A percentile compares a stretch with the other conserved stretches of the same genome.
Conservation (phyloP, 2,329 filamentous ascomycete species). For the Aspergillus sp. region DNA sequence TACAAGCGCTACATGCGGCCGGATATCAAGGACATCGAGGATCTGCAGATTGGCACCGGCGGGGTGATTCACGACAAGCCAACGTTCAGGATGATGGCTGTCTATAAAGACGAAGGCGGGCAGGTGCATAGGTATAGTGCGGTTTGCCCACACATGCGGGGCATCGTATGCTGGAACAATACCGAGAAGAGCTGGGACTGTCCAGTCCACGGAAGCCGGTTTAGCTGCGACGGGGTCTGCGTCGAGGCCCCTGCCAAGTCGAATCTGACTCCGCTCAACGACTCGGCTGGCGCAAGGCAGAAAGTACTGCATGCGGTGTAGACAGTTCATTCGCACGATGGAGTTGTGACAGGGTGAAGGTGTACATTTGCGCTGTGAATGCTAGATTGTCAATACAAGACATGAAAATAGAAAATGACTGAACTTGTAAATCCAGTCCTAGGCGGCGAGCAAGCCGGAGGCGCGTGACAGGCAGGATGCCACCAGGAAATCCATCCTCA, state of each 20-base stretch:
- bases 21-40: slow-evolving; percentile 49
- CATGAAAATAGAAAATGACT: too few relatives aligned
- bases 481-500: too few relatives aligned
- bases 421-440: too few relatives aligned
- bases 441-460: too few relatives aligned
- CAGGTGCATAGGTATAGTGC: slow-evolving; percentile 44
- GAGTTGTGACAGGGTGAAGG: background rate
- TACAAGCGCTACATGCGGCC: slow-evolving; percentile 47
- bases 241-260: slow-evolving; percentile 34
- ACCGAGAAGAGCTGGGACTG: slow-evolving; percentile 48
- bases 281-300: background rate
- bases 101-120: slow-evolving; percentile 49
- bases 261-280: slow-evolving; percentile 19
- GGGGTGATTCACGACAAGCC: slow-evolving; percentile 43
- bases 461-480: too few relatives aligned
- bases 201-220: slow-evolving; percentile 38
- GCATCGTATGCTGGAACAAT: slow-evolving; percentile 48
- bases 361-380: too few relatives aligned
- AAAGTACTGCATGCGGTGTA: background rate
- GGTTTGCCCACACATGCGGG: slow-evolving; percentile 48
- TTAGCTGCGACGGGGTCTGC: slow-evolving; percentile 35
- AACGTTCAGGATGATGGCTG: slow-evolving; percentile 40
- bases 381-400: too few relatives aligned
- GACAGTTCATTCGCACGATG: background rate
- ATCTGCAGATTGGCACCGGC: slow-evolving; percentile 41